A percentile compares a stretch with the other conserved stretches of the same genome.
These are phyloP conservation scores for Salvia splendens DNA, from an alignment of 257 asterid species.

Conservation along the genomic window DNA sequence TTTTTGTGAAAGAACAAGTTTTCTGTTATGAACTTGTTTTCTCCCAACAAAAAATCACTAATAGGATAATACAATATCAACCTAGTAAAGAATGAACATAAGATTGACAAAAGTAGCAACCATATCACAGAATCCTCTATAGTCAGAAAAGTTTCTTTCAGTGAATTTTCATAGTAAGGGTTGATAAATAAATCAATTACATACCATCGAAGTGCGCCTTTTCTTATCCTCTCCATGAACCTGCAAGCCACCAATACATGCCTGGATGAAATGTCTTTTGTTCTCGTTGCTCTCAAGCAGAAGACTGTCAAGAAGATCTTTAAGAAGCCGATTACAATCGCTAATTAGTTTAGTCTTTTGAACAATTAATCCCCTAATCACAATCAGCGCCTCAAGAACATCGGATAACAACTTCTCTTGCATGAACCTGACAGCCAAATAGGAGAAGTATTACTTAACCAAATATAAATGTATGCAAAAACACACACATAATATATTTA, in stretches of 20 bases:
- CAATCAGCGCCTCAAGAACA: constrained; percentile 96
- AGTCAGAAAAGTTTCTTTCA: background rate
- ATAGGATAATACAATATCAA: constrained; percentile 13
- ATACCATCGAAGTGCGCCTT: constrained; percentile 91
- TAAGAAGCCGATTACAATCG: constrained; percentile 88
- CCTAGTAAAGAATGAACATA: constrained; percentile 19
- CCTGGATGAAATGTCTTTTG: constrained; percentile 91
- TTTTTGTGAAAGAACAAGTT: constrained; percentile 12
- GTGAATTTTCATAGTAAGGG: background rate
- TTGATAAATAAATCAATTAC: constrained; percentile 29
- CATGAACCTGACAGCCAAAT: constrained; percentile 74
- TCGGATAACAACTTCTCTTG: constrained; percentile 82
- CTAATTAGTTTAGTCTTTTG: constrained; percentile 95
- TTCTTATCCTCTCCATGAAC: constrained; percentile 79
- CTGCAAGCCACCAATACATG: constrained; percentile 95
- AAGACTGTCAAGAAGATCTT: constrained; percentile 93
- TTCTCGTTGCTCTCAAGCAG: constrained; percentile 92
- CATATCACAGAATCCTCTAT: background rate
- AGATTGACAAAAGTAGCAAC: background rate
- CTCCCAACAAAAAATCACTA: background rate
- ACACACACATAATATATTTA: background rate
- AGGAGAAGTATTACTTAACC: constrained; percentile 8
- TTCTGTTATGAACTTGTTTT: constrained; percentile 23
- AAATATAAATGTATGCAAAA: background rate
- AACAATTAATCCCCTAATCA: constrained; percentile 90